phyloP scores from a whole-genome alignment of 2,329 filamentous ascomycete species.

The Cordyceps javanica region DNA sequence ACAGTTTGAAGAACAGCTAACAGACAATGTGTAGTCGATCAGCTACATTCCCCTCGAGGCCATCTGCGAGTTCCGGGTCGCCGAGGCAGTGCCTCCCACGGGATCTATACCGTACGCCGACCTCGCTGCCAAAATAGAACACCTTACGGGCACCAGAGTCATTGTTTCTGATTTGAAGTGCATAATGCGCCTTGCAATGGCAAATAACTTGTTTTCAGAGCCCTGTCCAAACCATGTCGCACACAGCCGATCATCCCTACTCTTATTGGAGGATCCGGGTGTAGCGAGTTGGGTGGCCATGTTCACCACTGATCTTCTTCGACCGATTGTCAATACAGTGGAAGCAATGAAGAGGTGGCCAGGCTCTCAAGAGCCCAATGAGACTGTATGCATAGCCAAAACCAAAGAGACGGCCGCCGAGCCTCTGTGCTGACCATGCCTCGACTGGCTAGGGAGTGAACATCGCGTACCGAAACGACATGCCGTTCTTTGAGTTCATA shows the following conservation, averaged over 20 bases:
- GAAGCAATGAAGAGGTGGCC: slow-evolving; percentile 31
- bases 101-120: slow-evolving; percentile 24
- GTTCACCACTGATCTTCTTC: slow-evolving; percentile 26
- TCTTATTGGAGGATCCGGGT: slow-evolving; percentile 23
- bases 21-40: slow-evolving; percentile 16
- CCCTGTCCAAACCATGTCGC: slow-evolving; percentile 30
- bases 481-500: slow-evolving; percentile 24
- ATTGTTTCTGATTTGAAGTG: slow-evolving; percentile 26
- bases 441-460: slow-evolving; percentile 19
- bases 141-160: slow-evolving; percentile 32
- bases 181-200: slow-evolving; percentile 33
- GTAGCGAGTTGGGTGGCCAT: slow-evolving; percentile 27
- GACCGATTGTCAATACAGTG: slow-evolving; percentile 24
- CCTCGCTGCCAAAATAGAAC: slow-evolving; percentile 23
- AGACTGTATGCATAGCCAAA: slow-evolving; percentile 24
- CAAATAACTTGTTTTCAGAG: slow-evolving; percentile 34
- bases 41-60: slow-evolving; percentile 25
- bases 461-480: slow-evolving; percentile 20
- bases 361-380: slow-evolving; percentile 26
- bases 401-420: background rate
- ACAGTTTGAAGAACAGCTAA: background rate
- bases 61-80: slow-evolving; percentile 26
- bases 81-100: slow-evolving; percentile 22
- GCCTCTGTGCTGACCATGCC: background rate
- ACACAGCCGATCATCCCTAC: slow-evolving; percentile 30